Evolutionary conservation across 352 stramenopile genomes (phyloP).

Genomic region (Globisporangium camurandrum): DNA sequence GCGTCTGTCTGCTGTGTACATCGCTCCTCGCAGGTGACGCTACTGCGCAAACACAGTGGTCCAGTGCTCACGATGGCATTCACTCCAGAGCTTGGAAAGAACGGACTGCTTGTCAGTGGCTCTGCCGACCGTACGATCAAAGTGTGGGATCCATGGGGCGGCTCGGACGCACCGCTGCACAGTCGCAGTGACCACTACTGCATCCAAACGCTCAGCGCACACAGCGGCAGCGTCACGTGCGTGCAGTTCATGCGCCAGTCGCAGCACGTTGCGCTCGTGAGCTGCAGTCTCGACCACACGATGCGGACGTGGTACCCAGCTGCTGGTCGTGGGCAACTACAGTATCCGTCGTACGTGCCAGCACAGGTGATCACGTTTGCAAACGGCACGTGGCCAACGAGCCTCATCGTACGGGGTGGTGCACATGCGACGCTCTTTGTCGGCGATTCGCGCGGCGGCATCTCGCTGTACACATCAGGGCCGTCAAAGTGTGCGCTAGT

Average conservation of each 20-base stretch:
- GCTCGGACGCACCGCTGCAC: constrained; percentile 29
- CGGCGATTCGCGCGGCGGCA: constrained; percentile 45
- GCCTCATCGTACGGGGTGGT: constrained; percentile 40
- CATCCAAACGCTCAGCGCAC: constrained; percentile 57
- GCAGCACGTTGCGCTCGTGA: constrained; percentile 38
- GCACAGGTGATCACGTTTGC: constrained; percentile 46
- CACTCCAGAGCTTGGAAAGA: constrained; percentile 24
- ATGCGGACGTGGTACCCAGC: constrained; percentile 61
- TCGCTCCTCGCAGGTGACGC: constrained; percentile 20
- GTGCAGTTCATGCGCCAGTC: constrained; percentile 39
- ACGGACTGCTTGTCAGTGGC: constrained; percentile 55
- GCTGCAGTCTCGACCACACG: constrained; percentile 59
- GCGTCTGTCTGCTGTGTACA: neutral
- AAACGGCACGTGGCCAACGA: constrained; percentile 48
- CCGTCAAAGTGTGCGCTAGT: neutral
- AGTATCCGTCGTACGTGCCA: constrained; percentile 63
- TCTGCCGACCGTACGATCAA: constrained; percentile 64
- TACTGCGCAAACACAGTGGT: constrained; percentile 42
- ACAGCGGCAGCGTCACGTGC: constrained; percentile 44
- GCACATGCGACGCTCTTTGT: constrained; percentile 47
- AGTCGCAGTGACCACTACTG: constrained; percentile 26
- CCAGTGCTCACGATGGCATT: constrained; percentile 49
- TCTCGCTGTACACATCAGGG: constrained; percentile 49
- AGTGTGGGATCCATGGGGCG: constrained; percentile 62
- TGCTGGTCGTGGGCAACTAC: constrained; percentile 42